Percentiles rank a stretch among this genome's conserved stretches.
These are phyloP conservation scores for Cicer yamashitae DNA, from an alignment of 306 rosid genomes.

Conservation along the genomic window DNA sequence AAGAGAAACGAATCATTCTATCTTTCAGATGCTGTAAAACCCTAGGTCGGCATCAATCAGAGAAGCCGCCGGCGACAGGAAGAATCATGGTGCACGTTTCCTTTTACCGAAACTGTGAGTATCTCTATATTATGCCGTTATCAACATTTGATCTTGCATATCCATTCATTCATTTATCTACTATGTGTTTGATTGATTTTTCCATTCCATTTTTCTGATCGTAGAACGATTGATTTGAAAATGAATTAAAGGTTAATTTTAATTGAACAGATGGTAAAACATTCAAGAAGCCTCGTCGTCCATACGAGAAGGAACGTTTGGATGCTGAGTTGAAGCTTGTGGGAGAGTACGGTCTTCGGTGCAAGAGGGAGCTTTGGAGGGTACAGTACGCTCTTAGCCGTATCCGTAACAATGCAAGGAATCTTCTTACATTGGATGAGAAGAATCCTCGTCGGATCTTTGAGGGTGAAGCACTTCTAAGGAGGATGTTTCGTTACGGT, in stretches of 20 bases:
- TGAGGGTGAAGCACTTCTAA: slow-evolving; percentile 68
- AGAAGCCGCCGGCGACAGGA: not conserved
- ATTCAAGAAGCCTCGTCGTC: slow-evolving; percentile 79
- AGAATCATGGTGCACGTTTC: slow-evolving; percentile 67
- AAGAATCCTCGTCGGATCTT: slow-evolving; percentile 75
- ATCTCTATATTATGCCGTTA: not conserved
- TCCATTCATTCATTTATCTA: not conserved
- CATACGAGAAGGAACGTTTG: slow-evolving; percentile 77
- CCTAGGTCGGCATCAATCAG: slow-evolving; percentile 11
- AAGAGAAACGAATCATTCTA: no score
- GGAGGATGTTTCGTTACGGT: slow-evolving; percentile 67
- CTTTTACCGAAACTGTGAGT: slow-evolving; percentile 63
- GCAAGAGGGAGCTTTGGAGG: slow-evolving; percentile 76
- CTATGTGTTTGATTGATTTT: not conserved
- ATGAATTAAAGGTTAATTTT: not conserved
- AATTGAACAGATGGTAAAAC: slow-evolving; percentile 67
- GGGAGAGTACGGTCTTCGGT: slow-evolving; percentile 70
- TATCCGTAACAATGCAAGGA: slow-evolving; percentile 68
- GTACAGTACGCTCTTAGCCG: slow-evolving; percentile 70
- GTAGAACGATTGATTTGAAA: not conserved
- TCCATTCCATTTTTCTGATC: not conserved
- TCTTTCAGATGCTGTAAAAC: not conserved
- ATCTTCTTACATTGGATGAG: slow-evolving; percentile 63
- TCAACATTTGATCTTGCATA: not conserved
- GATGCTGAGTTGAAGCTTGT: slow-evolving; percentile 70